A percentile compares a stretch with the other conserved stretches of the same genome.
Evolutionary conservation across 805 yeast genomes (phyloP).

Genomic region (Lachancea kluyveri): DNA sequence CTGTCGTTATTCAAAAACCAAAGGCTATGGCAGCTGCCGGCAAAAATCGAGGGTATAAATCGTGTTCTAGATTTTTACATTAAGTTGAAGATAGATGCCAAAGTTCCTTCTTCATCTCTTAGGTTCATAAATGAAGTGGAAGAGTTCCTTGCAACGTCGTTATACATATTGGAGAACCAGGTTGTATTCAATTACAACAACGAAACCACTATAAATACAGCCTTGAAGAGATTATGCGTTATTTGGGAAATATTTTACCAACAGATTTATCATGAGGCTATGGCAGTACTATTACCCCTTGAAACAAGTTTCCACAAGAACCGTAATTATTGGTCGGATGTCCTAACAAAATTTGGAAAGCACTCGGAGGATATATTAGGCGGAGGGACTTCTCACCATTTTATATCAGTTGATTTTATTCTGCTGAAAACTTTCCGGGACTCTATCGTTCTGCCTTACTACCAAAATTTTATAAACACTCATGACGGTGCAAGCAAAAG

Average conservation of each 20-base stretch:
- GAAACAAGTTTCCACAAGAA: constrained; percentile 24
- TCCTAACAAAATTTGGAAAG: too few relatives aligned
- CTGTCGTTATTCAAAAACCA: constrained; percentile 25
- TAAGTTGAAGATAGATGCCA: constrained; percentile 22
- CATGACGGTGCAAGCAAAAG: constrained; percentile 29
- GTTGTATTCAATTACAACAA: constrained; percentile 29
- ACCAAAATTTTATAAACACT: constrained; percentile 36
- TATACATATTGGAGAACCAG: constrained; percentile 36
- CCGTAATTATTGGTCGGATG: constrained; percentile 27
- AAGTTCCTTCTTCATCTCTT: constrained; percentile 19
- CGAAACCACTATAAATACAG: constrained; percentile 31
- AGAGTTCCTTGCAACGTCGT: constrained; percentile 28
- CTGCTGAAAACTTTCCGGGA: constrained; percentile 46
- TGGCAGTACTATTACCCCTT: constrained; percentile 57
- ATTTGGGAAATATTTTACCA: constrained; percentile 55
- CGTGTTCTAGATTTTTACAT: constrained; percentile 22
- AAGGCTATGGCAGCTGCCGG: constrained; percentile 28
- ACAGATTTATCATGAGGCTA: constrained; percentile 50
- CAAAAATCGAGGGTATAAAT: constrained; percentile 24
- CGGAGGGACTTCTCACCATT: background rate
- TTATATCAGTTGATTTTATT: constrained; percentile 33
- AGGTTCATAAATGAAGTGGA: constrained; percentile 24
- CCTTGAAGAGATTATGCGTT: constrained; percentile 32
- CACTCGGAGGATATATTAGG: too few relatives aligned
- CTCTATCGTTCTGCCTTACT: constrained; percentile 45